Evolutionary conservation across 1,284 basidiomycete species (phyloP).

Genomic region (Rhodotorula sp.): DNA sequence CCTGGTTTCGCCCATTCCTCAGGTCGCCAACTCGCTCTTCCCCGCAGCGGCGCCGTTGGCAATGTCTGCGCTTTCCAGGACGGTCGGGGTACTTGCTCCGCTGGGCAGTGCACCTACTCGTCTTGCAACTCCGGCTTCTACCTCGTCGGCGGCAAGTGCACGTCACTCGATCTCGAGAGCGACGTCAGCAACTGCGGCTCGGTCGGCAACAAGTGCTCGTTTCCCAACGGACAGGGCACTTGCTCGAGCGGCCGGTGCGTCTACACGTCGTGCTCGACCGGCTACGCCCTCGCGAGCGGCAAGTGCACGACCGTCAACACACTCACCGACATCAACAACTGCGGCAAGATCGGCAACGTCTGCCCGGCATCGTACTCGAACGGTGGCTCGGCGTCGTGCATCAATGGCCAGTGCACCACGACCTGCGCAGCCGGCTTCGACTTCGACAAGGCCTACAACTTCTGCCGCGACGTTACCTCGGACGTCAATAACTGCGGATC

Average conservation of each 20-base stretch:
- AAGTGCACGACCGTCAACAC: slow-evolving; percentile 11
- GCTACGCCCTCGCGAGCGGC: slow-evolving; percentile 15
- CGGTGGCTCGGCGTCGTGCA: slow-evolving; percentile 30
- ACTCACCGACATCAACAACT: not conserved
- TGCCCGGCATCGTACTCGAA: slow-evolving; percentile 32
- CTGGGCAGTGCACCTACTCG: slow-evolving; percentile 20
- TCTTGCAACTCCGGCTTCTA: slow-evolving; percentile 27
- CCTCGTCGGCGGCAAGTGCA: slow-evolving; percentile 14
- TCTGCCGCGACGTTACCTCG: slow-evolving; percentile 15
- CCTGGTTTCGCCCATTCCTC: not conserved
- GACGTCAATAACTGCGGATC: slow-evolving; percentile 35
- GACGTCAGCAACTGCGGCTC: slow-evolving; percentile 32
- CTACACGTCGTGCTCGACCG: slow-evolving; percentile 5
- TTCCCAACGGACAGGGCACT: not conserved
- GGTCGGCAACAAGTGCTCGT: slow-evolving; percentile 8
- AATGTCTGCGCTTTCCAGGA: slow-evolving; percentile 25
- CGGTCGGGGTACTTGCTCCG: slow-evolving; percentile 18
- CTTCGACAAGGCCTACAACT: slow-evolving; percentile 18
- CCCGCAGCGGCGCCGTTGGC: slow-evolving; percentile 30
- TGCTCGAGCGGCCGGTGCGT: slow-evolving; percentile 19
- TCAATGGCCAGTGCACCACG: slow-evolving; percentile 21
- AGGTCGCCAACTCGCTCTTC: not conserved
- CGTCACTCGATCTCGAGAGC: not conserved
- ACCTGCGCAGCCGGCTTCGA: slow-evolving; percentile 32
- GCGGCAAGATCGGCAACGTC: slow-evolving; percentile 21